phyloP scores from a whole-genome alignment of 2,329 filamentous ascomycete species.

The Penicillium fuscoglaucum region DNA sequence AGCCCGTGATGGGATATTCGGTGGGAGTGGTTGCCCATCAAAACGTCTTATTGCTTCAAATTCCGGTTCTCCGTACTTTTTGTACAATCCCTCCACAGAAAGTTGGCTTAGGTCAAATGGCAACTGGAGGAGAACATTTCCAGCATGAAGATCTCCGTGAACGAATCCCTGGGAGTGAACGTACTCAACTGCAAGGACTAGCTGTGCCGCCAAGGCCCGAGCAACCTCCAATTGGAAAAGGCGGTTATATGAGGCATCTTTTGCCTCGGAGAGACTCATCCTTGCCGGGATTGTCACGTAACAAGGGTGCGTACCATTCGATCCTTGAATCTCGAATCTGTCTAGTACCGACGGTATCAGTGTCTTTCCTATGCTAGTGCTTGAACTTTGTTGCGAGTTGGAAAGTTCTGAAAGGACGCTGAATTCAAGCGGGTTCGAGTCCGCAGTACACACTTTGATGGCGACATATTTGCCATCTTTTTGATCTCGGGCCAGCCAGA shows the following conservation, averaged over 20 bases:
- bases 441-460: constrained; percentile 29
- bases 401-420: constrained; percentile 13
- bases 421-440: constrained; percentile 22
- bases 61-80: constrained; percentile 24
- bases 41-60: constrained; percentile 21
- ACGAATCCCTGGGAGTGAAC: constrained; percentile 27
- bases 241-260: constrained; percentile 16
- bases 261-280: constrained; percentile 17
- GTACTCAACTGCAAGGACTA: constrained; percentile 30
- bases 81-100: constrained; percentile 21
- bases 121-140: constrained; percentile 37
- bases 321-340: constrained; percentile 14
- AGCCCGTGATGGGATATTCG: constrained; percentile 33
- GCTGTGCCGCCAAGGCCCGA: constrained; percentile 17
- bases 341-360: constrained; percentile 18
- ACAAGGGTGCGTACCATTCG: constrained; percentile 19
- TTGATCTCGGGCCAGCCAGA: constrained; percentile 32
- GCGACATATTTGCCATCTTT: constrained; percentile 26
- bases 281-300: constrained; percentile 19
- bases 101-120: constrained; percentile 21
- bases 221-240: constrained; percentile 19
- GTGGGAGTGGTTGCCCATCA: constrained; percentile 25
- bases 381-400: background rate
- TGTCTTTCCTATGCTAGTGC: background rate
- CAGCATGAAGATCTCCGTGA: constrained; percentile 40